Base-by-base conservation (phyloP, 2,329 filamentous ascomycete genomes). In the Fusarium floridanum region DNA sequence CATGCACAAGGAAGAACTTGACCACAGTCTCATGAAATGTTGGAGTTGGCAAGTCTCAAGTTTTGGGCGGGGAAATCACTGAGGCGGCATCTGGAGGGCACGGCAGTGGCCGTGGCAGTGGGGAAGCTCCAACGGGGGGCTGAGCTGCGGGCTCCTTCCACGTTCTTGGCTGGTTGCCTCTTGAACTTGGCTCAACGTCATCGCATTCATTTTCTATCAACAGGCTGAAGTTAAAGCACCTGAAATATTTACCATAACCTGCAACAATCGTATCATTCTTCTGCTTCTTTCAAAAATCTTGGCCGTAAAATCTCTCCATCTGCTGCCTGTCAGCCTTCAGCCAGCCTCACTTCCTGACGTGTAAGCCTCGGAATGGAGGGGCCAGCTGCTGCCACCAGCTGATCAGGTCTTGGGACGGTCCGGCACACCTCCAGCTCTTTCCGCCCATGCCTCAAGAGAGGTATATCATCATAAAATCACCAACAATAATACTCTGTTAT, bases 41-140 rank as follows among this genome's bases (percentile, higher is more conserved):
- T 61, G 39, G 59, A 43, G 50, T 64, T 55, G 60, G 24, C 60
- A 63, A 37, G 64, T 73, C 57, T 68, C 61, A 66, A 61, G 64
- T 66, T 68, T 55, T 73, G 64, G 65, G 75, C 69, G 75, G 73
- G 76, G 72, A 74, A 75, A 68, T 60, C 61, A 68, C 67, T 64
- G 73, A 71, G 34, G 66, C 68, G 71, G 61, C 62, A 71, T 67
- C 62, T 55, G 29, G 48, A 66, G 61, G 57, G 45, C 62, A 72
- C 64, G 65, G 70, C 72, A 75, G 71, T 66, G 60, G 36, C 61
- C 59, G 50, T 56, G 67, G 27, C 57, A 62, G 66, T 75, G 72
- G 65, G 48, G 48, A 53, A 32, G 48, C 48, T 53, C 66, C 16
- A 70, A 59, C 61, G 70, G 64, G 57, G 57, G 60, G 57, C 57